Percentiles rank a stretch among this genome's conserved stretches.
These are phyloP conservation scores for Manihot esculenta DNA, from an alignment of 441 rosid species.

Conservation along the genomic window DNA sequence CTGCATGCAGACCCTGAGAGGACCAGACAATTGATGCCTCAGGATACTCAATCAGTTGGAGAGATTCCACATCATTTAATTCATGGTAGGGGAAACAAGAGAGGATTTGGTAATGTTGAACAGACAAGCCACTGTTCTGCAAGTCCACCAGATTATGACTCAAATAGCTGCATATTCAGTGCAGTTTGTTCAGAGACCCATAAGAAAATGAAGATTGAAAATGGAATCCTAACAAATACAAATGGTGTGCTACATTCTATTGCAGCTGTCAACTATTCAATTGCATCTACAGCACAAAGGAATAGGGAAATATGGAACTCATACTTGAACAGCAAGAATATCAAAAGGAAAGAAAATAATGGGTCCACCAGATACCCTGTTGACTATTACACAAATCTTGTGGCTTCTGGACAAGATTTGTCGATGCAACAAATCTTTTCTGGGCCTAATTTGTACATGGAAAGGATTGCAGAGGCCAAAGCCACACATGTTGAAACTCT, in stretches of 20 bases:
- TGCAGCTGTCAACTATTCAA: conserved; percentile 32
- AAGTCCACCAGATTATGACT: conserved; percentile 31
- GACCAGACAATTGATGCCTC: conserved; percentile 34
- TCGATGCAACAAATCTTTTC: conserved; percentile 27
- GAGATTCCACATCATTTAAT: conserved; percentile 22
- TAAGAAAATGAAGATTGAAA: conserved; percentile 54
- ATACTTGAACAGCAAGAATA: conserved; percentile 21
- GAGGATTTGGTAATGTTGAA: conserved; percentile 41
- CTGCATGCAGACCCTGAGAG: conserved; percentile 28
- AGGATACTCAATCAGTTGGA: conserved; percentile 34
- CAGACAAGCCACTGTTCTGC: conserved; percentile 32
- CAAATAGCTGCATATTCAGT: conserved; percentile 24
- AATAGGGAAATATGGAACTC: conserved; percentile 25
- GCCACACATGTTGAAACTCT: conserved; percentile 28
- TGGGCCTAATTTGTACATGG: conserved; percentile 23
- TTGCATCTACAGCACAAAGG: conserved; percentile 25
- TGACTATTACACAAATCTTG: conserved; percentile 20
- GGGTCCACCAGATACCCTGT: conserved; percentile 18
- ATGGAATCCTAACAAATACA: conserved; percentile 29
- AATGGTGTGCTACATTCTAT: conserved; percentile 31
- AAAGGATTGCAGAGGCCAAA: conserved; percentile 28
- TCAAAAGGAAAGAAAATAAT: conserved; percentile 16
- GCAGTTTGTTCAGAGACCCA: conserved; percentile 29
- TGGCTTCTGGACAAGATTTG: conserved; percentile 25
- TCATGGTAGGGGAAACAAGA: conserved; percentile 51